These are phyloP conservation scores for Aspergillus ruber DNA, from an alignment of 2,329 filamentous ascomycete genomes.

Conservation along the genomic window DNA sequence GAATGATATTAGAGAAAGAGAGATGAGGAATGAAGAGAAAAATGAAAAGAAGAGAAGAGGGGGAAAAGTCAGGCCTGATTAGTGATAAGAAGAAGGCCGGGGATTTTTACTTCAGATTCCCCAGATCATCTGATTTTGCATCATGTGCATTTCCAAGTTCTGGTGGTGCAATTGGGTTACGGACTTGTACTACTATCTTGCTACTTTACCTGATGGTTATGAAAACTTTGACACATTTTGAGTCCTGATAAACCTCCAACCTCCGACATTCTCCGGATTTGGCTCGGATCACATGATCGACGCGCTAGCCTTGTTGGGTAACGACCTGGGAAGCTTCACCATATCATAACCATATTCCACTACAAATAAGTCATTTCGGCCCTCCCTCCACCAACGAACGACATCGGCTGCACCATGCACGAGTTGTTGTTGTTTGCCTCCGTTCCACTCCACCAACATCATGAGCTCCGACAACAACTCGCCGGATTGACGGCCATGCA, in stretches of 20 bases:
- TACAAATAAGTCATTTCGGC: not conserved
- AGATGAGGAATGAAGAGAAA: not conserved
- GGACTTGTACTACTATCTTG: too few species aligned
- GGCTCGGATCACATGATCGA: slow-evolving; percentile 3
- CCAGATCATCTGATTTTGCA: not conserved
- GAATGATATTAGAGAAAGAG: slow-evolving; percentile 5
- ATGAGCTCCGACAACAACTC: slow-evolving; percentile 56
- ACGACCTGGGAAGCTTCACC: not conserved
- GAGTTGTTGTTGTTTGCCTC: slow-evolving; percentile 58
- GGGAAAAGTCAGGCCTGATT: not conserved
- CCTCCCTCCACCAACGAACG: not conserved
- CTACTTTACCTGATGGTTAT: too few species aligned
- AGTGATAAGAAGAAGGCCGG: not conserved
- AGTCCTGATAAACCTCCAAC: too few species aligned
- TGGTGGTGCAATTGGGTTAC: too few species aligned
- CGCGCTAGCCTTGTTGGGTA: too few species aligned
- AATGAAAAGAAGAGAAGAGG: not conserved
- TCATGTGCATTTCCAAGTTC: too few species aligned
- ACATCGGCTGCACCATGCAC: slow-evolving; percentile 44
- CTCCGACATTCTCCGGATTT: too few species aligned
- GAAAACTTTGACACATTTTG: too few species aligned
- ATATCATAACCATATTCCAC: slow-evolving; percentile 2
- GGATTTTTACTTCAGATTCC: not conserved
- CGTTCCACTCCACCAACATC: slow-evolving; percentile 51
- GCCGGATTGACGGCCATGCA: slow-evolving; percentile 57